phyloP scores from a whole-genome alignment of 1,284 basidiomycete species.

The Cutaneotrichosporon sp. region DNA sequence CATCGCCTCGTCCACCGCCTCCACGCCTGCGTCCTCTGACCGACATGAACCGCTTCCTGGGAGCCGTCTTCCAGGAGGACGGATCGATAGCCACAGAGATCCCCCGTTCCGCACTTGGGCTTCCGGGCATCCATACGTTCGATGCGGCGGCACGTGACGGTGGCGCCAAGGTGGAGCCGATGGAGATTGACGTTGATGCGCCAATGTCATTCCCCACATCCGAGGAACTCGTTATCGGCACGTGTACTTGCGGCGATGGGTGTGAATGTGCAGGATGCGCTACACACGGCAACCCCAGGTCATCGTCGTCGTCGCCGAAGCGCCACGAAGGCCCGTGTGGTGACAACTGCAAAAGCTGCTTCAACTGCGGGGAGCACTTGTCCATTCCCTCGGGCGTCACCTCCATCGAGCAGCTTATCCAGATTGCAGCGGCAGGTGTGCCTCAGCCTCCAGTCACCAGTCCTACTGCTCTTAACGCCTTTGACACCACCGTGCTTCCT shows the following conservation, averaged over 20 bases:
- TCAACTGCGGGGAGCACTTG: slow-evolving; percentile 41
- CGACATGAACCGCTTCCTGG: slow-evolving; percentile 39
- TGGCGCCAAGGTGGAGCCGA: slow-evolving; percentile 31
- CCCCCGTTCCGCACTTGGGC: slow-evolving; percentile 36
- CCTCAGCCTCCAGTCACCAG: slow-evolving; percentile 20
- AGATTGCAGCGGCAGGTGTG: slow-evolving; percentile 41
- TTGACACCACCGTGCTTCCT: slow-evolving; percentile 40
- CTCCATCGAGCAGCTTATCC: slow-evolving; percentile 45
- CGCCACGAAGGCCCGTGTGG: slow-evolving; percentile 30
- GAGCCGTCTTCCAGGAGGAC: slow-evolving; percentile 39
- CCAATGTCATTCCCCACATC: slow-evolving; percentile 39
- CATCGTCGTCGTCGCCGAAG: slow-evolving; percentile 6
- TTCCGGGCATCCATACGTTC: slow-evolving; percentile 40
- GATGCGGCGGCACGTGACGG: slow-evolving; percentile 33
- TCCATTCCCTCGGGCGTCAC: slow-evolving; percentile 43
- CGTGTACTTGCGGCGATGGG: slow-evolving; percentile 47
- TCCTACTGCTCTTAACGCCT: slow-evolving; percentile 25
- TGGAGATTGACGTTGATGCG: slow-evolving; percentile 32
- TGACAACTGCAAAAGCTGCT: slow-evolving; percentile 34
- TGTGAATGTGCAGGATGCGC: slow-evolving; percentile 47
- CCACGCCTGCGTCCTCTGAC: slow-evolving; percentile 31
- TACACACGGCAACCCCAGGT: slow-evolving; percentile 33
- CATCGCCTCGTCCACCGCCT: slow-evolving; percentile 12
- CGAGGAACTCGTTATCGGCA: slow-evolving; percentile 42
- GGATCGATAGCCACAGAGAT: slow-evolving; percentile 33